Evolutionary conservation across 176 grass and related monocot genomes (phyloP).

Genomic region (Olyra latifolia): DNA sequence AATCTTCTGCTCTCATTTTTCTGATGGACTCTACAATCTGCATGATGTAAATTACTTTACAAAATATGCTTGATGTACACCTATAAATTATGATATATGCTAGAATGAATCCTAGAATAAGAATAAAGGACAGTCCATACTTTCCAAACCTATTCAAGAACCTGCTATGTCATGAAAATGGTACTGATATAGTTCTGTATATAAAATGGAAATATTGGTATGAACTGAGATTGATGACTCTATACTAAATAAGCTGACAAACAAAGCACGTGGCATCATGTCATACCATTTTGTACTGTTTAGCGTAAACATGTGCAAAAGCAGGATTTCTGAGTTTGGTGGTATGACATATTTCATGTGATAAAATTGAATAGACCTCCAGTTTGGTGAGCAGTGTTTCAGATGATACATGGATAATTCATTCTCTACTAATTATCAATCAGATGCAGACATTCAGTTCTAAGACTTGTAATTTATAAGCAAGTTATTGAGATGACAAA

Average conservation of each 20-base stretch:
- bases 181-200: not conserved
- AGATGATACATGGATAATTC: not conserved
- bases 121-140: not conserved
- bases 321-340: not conserved
- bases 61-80: not conserved
- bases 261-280: not conserved
- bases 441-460: constrained; percentile 5
- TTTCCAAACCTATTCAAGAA: constrained; percentile 12
- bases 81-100: constrained; percentile 11
- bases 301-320: constrained; percentile 1
- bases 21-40: not conserved
- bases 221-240: not conserved
- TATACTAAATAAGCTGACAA: not conserved
- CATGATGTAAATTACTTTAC: not conserved
- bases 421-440: constrained; percentile 6
- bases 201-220: constrained; percentile 15
- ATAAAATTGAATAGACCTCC: not conserved
- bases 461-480: not conserved
- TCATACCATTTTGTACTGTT: constrained; percentile 6
- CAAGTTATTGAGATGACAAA: not conserved
- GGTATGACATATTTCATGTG: not conserved
- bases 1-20: constrained; percentile 15
- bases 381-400: not conserved
- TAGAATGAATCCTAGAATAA: constrained; percentile 16
- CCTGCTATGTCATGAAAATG: not conserved